Evolutionary conservation across 129 eudicot genomes (phyloP).

Genomic region (Flaveria ramosissima): DNA sequence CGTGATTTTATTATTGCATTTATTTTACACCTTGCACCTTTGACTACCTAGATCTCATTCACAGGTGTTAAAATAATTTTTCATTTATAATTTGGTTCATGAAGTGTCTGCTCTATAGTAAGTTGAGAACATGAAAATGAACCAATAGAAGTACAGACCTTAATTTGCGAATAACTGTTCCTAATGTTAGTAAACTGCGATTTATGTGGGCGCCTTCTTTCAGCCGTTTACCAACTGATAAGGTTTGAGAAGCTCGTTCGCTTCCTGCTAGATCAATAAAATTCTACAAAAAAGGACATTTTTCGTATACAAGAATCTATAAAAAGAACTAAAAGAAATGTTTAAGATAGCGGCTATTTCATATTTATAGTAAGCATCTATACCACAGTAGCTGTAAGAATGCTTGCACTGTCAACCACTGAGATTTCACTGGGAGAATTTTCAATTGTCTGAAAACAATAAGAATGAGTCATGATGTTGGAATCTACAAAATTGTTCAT

Average conservation of each 20-base stretch:
- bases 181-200: conserved; percentile 42
- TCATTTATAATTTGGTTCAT: neutral
- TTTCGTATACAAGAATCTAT: neutral
- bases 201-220: conserved; percentile 47
- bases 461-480: conserved; percentile 1
- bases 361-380: conserved; percentile 2
- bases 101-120: neutral
- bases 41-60: neutral
- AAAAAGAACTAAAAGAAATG: neutral
- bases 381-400: conserved; percentile 88
- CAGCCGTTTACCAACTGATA: conserved; percentile 33
- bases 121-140: neutral
- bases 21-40: neutral
- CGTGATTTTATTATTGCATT: neutral
- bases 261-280: conserved; percentile 48
- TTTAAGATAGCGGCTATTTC: neutral
- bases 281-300: conserved; percentile 31
- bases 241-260: conserved; percentile 42
- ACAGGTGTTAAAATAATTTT: too few species aligned
- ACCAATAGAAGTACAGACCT: conserved; percentile 27
- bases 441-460: conserved; percentile 66
- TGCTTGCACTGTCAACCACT: conserved; percentile 57
- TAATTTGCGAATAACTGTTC: conserved; percentile 46
- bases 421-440: conserved; percentile 59
- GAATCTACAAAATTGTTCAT: neutral